Evolutionary conservation across 2,329 filamentous ascomycete genomes (phyloP).

Genomic region (Rhexocercosporidium sp.): DNA sequence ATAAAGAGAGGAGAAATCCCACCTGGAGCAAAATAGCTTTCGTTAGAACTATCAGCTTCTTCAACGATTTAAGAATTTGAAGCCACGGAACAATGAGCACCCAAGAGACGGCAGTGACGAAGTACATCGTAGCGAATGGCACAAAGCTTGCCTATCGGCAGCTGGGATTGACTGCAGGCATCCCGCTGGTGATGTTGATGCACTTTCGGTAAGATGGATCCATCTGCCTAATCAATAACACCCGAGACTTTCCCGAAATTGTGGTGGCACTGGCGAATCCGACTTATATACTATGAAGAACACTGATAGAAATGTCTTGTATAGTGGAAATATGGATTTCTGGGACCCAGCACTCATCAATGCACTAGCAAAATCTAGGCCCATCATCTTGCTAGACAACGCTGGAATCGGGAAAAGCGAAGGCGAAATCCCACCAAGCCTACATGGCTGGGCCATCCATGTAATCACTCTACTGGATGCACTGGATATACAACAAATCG

Average conservation of each 20-base stretch:
- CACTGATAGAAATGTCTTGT: background rate
- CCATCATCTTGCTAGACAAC: conserved; percentile 45
- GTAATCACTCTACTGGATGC: conserved; percentile 40
- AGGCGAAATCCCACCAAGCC: conserved; percentile 41
- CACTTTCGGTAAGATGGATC: conserved; percentile 32
- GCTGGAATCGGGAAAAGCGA: conserved; percentile 43
- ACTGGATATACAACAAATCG: conserved; percentile 40
- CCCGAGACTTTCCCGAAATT: background rate
- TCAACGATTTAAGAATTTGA: background rate
- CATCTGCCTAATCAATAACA: background rate
- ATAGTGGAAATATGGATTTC: conserved; percentile 27
- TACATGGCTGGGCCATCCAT: conserved; percentile 39
- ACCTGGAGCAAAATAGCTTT: background rate
- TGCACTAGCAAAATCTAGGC: conserved; percentile 38
- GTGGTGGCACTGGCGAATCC: background rate
- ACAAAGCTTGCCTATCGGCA: conserved; percentile 36
- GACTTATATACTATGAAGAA: background rate
- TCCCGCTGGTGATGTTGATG: conserved; percentile 37
- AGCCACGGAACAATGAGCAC: conserved; percentile 29
- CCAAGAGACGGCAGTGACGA: conserved; percentile 33
- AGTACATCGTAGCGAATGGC: conserved; percentile 31
- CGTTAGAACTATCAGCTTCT: background rate
- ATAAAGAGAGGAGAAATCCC: background rate
- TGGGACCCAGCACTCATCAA: conserved; percentile 44
- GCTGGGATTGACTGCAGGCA: conserved; percentile 28